phyloP scores from a whole-genome alignment of 176 grass and related monocot species.

The Triticum monococcum region DNA sequence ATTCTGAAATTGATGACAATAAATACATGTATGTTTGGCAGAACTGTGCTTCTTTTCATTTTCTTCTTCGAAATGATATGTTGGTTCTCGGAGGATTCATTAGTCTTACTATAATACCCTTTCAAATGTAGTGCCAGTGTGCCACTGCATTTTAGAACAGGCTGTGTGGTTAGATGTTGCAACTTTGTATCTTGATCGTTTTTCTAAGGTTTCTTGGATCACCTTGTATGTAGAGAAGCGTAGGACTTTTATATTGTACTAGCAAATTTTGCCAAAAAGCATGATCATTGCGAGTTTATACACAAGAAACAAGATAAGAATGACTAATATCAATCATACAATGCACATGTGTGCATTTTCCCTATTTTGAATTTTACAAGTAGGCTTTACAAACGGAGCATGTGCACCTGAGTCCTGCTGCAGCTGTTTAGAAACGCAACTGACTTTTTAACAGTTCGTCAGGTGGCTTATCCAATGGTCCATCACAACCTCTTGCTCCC shows the following conservation, averaged over 20 bases:
- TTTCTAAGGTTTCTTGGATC: neutral
- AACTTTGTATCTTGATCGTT: neutral
- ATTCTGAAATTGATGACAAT: neutral
- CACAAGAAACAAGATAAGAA: neutral
- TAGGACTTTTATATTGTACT: neutral
- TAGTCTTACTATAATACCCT: too few species aligned
- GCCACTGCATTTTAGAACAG: neutral
- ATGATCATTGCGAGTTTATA: neutral
- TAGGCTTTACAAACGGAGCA: neutral
- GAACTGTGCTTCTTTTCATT: neutral
- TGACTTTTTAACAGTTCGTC: slow-evolving; percentile 41
- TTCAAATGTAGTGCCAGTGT: too few species aligned
- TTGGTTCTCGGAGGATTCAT: too few species aligned
- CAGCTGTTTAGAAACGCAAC: neutral
- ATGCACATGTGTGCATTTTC: neutral
- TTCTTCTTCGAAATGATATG: neutral
- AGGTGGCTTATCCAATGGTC: slow-evolving; percentile 48
- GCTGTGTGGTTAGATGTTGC: neutral
- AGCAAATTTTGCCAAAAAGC: neutral
- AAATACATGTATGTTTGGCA: neutral
- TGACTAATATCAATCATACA: neutral
- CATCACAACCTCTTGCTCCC: slow-evolving; percentile 24
- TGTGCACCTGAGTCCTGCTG: neutral
- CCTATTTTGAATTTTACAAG: neutral
- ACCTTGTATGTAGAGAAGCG: neutral